These are phyloP conservation scores for Chaetomiaceae sp. DNA, from an alignment of 2,329 filamentous ascomycete genomes.

Conservation along the genomic window DNA sequence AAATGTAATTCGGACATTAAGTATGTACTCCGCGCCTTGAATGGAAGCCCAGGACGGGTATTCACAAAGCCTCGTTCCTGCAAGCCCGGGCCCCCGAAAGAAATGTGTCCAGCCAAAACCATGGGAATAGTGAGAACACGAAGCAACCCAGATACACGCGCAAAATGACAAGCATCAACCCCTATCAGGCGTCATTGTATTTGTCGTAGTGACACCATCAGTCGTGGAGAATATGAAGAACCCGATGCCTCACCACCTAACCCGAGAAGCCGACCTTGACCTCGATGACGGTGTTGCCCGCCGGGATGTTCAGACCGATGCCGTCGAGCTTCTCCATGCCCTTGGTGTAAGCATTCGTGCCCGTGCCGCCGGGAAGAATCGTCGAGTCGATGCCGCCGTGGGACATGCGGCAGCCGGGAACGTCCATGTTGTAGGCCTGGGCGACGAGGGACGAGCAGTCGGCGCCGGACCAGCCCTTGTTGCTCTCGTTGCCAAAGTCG, in stretches of 20 bases:
- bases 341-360: slow-evolving; percentile 34
- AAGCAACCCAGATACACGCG: slow-evolving; percentile 3
- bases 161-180: slow-evolving; percentile 3
- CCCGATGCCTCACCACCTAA: not conserved
- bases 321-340: slow-evolving; percentile 33
- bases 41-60: not conserved
- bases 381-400: slow-evolving; percentile 34
- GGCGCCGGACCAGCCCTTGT: slow-evolving; percentile 47
- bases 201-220: slow-evolving; percentile 14
- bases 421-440: slow-evolving; percentile 34
- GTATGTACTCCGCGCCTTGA: not conserved
- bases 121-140: slow-evolving; percentile 8
- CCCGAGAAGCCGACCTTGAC: slow-evolving; percentile 25
- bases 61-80: not conserved
- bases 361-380: slow-evolving; percentile 30
- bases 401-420: slow-evolving; percentile 37
- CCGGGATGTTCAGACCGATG: slow-evolving; percentile 33
- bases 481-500: slow-evolving; percentile 43
- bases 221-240: slow-evolving; percentile 7
- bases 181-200: slow-evolving; percentile 16
- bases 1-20: not conserved
- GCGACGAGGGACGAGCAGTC: slow-evolving; percentile 49
- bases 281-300: slow-evolving; percentile 23
- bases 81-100: not conserved
- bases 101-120: not conserved